phyloP scores from a whole-genome alignment of 2,329 filamentous ascomycete species.

The Monilinia fructicola region DNA sequence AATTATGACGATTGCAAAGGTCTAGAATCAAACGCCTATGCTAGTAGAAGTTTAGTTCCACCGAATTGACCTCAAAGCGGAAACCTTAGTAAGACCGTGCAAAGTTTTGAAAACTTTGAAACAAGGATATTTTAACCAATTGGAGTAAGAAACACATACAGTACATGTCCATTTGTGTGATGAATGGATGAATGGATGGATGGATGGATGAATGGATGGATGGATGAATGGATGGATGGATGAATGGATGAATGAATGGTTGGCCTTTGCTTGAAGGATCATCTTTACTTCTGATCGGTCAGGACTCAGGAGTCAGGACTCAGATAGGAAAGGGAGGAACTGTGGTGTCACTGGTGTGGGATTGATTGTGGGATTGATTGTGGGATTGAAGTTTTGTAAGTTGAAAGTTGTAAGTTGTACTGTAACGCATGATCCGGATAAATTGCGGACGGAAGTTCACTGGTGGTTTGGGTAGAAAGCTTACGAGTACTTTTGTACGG shows the following conservation, averaged over 20 bases:
- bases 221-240: no score
- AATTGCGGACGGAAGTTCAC: background rate
- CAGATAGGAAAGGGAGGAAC: background rate
- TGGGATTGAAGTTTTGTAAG: no score
- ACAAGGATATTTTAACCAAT: slow-evolving; percentile 7
- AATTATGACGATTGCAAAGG: slow-evolving; percentile 5
- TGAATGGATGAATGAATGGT: no score
- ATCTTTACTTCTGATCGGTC: slow-evolving; percentile 14
- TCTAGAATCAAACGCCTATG: background rate
- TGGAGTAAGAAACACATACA: no score
- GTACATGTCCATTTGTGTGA: background rate
- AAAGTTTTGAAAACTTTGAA: slow-evolving; percentile 2
- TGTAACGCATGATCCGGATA: slow-evolving; percentile 8
- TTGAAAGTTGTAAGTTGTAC: no score
- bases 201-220: no score
- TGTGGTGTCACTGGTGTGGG: no score
- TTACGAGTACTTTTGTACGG: no score
- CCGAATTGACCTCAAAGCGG: background rate
- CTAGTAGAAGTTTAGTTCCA: background rate
- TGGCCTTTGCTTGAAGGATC: background rate
- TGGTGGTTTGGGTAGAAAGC: no score
- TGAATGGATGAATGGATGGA: no score
- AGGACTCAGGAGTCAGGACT: no score
- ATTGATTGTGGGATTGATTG: background rate
- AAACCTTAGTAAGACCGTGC: background rate